phyloP scores from a whole-genome alignment of 352 stramenopile species.

The Saprolegnia diclina region DNA sequence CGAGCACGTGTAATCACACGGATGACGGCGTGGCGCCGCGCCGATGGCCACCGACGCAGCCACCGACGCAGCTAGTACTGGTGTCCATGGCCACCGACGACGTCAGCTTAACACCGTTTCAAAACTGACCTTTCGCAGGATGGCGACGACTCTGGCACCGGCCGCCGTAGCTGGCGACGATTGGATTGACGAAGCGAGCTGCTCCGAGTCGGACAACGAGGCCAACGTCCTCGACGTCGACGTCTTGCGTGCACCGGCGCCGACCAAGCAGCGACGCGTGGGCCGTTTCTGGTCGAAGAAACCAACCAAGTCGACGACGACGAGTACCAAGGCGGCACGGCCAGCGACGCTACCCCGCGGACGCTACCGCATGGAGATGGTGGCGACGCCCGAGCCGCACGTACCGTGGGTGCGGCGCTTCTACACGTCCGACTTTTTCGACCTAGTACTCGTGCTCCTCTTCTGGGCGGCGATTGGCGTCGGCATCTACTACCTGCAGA shows the following conservation, averaged over 20 bases:
- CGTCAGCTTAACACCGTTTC: neutral
- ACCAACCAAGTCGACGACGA: too few relatives aligned
- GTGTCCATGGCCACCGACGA: too few relatives aligned
- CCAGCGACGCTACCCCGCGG: neutral
- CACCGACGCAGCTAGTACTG: too few relatives aligned
- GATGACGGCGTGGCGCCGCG: too few relatives aligned
- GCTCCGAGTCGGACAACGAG: neutral
- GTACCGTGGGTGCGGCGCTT: neutral
- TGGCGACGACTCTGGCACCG: neutral
- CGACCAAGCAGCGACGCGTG: neutral
- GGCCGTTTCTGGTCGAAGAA: neutral
- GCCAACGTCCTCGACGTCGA: neutral
- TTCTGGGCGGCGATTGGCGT: conserved; percentile 12
- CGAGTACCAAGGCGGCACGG: too few relatives aligned
- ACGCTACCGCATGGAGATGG: neutral
- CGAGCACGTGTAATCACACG: too few relatives aligned
- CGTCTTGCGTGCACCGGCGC: neutral
- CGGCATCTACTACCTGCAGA: conserved; percentile 20
- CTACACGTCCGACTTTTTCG: neutral
- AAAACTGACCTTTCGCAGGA: neutral
- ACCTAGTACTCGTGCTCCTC: neutral
- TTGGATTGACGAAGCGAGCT: neutral
- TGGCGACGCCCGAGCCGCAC: neutral
- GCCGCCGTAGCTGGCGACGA: neutral
- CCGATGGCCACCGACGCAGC: too few relatives aligned